Percentiles rank a stretch among this genome's conserved stretches.
Conservation (phyloP, 176 grass and related monocot genomes). For the Otatea glauca region DNA sequence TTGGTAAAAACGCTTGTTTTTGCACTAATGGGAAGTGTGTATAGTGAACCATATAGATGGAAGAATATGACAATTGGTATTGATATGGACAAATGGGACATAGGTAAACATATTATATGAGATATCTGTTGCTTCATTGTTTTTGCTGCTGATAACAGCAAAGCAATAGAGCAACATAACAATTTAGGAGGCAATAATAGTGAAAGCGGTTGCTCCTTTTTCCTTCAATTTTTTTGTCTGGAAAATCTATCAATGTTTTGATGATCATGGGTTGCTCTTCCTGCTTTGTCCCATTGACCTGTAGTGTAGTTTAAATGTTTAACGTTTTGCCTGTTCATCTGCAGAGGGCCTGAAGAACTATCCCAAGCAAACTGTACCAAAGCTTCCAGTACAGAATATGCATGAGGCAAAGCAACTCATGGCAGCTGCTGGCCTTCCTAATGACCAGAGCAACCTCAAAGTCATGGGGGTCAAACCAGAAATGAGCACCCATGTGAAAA, state of each 20-base stretch:
- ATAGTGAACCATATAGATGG: neutral
- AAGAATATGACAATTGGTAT: neutral
- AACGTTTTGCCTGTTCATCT: slow-evolving; percentile 39
- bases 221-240: neutral
- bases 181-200: neutral
- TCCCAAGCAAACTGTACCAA: slow-evolving; percentile 47
- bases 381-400: slow-evolving; percentile 60
- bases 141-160: slow-evolving; percentile 15
- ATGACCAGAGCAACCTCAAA: slow-evolving; percentile 58
- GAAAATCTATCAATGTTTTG: slow-evolving; percentile 31
- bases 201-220: neutral
- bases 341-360: slow-evolving; percentile 88
- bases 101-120: neutral
- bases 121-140: slow-evolving; percentile 2
- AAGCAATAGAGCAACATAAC: neutral
- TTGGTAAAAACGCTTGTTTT: slow-evolving; percentile 24
- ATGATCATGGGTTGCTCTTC: slow-evolving; percentile 4
- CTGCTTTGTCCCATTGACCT: slow-evolving; percentile 13
- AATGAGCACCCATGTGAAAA: slow-evolving; percentile 54
- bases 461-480: slow-evolving; percentile 47
- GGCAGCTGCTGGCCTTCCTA: slow-evolving; percentile 49
- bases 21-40: neutral
- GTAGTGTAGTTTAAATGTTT: slow-evolving; percentile 33
- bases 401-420: slow-evolving; percentile 60
- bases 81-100: neutral